phyloP scores from a whole-genome alignment of 306 rosid species.

The Biancaea sappan region DNA sequence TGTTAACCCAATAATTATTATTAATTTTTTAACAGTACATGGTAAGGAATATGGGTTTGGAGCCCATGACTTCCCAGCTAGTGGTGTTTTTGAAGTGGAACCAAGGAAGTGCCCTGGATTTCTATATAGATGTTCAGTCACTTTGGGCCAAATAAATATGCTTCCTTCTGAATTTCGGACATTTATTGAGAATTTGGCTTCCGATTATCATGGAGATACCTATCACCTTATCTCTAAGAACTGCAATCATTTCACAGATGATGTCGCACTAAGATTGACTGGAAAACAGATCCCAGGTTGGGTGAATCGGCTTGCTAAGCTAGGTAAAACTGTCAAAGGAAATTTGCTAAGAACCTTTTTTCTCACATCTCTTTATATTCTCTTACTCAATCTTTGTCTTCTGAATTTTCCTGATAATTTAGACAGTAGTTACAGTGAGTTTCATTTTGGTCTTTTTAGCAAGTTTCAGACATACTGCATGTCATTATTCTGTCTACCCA shows the following conservation, averaged over 20 bases:
- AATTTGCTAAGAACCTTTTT: not conserved
- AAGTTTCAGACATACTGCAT: not conserved
- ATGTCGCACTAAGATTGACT: constrained; percentile 60
- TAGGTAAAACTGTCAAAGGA: constrained; percentile 51
- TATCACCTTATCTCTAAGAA: constrained; percentile 92
- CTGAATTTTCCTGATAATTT: not conserved
- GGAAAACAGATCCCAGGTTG: constrained; percentile 80
- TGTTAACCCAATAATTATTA: not conserved
- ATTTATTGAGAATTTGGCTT: constrained; percentile 64
- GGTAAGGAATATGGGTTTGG: constrained; percentile 94
- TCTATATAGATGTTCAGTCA: constrained; percentile 62
- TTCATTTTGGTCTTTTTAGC: not conserved
- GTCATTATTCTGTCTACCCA: not conserved
- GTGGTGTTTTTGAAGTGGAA: constrained; percentile 96
- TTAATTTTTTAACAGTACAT: constrained; percentile 50
- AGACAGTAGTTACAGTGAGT: constrained; percentile 1
- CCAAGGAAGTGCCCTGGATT: constrained; percentile 90
- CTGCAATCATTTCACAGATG: constrained; percentile 89
- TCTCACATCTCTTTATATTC: not conserved
- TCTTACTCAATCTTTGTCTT: not conserved
- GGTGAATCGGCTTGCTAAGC: constrained; percentile 93
- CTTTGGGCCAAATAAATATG: constrained; percentile 59
- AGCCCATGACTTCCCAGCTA: constrained; percentile 82
- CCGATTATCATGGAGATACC: constrained; percentile 91
- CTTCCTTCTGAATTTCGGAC: constrained; percentile 59